Percentiles rank a stretch among this genome's conserved stretches.
phyloP scores from a whole-genome alignment of 352 stramenopile genomes.

The Pythium phragmiticola region DNA sequence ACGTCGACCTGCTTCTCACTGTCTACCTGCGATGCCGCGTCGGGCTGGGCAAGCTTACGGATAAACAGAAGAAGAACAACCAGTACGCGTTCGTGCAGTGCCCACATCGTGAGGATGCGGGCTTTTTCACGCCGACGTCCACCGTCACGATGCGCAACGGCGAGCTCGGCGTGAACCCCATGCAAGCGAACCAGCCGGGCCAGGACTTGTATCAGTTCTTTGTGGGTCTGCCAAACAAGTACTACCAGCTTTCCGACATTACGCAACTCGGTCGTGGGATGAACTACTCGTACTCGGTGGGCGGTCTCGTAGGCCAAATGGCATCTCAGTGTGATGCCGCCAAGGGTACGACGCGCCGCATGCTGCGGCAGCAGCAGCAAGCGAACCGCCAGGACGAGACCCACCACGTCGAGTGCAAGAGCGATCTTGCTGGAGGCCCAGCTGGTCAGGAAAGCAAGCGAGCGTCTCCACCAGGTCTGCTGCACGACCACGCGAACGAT shows the following conservation, averaged over 20 bases:
- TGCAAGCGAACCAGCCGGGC: slow-evolving; percentile 14
- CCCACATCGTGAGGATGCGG: slow-evolving; percentile 25
- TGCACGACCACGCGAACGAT: slow-evolving; percentile 12
- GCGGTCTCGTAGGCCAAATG: slow-evolving; percentile 26
- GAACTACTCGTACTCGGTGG: slow-evolving; percentile 27
- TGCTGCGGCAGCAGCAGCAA: slow-evolving; percentile 4
- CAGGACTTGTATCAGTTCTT: slow-evolving; percentile 30
- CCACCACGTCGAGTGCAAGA: slow-evolving; percentile 9
- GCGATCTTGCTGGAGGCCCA: slow-evolving; percentile 2
- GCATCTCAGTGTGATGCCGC: slow-evolving; percentile 16
- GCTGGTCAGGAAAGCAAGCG: neutral
- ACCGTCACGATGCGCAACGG: slow-evolving; percentile 32
- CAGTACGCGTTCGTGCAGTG: slow-evolving; percentile 29
- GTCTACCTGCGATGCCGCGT: slow-evolving; percentile 62
- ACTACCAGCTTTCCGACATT: slow-evolving; percentile 29
- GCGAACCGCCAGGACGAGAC: neutral
- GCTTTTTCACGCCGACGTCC: slow-evolving; percentile 15
- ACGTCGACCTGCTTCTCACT: slow-evolving; percentile 43
- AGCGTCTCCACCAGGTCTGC: neutral
- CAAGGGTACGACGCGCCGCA: neutral
- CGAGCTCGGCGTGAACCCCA: slow-evolving; percentile 29
- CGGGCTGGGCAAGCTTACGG: slow-evolving; percentile 24
- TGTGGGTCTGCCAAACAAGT: slow-evolving; percentile 17
- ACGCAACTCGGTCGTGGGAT: slow-evolving; percentile 18
- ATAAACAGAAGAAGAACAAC: slow-evolving; percentile 32